These are phyloP conservation scores for Arthrobotrys sinensis DNA, from an alignment of 2,329 filamentous ascomycete genomes.

Conservation along the genomic window DNA sequence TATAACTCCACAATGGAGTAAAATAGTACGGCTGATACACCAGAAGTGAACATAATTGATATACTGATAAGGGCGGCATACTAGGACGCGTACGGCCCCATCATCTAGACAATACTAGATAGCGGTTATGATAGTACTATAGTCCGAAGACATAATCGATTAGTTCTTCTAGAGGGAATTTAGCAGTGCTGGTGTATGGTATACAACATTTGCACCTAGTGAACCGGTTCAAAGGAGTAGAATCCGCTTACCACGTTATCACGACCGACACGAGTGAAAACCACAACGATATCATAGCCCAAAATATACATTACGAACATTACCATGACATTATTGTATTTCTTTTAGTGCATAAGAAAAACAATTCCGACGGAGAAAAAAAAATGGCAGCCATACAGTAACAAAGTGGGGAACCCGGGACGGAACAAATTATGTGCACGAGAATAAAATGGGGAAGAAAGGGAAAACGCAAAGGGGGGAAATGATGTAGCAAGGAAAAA, in stretches of 20 bases:
- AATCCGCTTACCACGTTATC: not conserved
- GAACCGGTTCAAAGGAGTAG: not conserved
- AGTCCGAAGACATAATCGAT: too few relatives aligned
- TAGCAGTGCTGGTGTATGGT: too few relatives aligned
- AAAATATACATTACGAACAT: conserved; percentile 22
- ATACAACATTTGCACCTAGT: not conserved
- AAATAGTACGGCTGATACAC: too few relatives aligned
- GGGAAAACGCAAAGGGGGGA: conserved; percentile 12
- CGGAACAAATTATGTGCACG: conserved; percentile 54
- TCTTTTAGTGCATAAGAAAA: conserved; percentile 32
- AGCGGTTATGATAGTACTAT: too few relatives aligned
- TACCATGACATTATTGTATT: conserved; percentile 40
- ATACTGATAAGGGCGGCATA: not conserved
- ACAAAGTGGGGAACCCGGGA: conserved; percentile 23
- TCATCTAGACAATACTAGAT: too few relatives aligned
- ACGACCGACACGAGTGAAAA: not conserved
- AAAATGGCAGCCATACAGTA: conserved; percentile 6
- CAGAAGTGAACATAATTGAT: not conserved
- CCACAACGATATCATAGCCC: not conserved
- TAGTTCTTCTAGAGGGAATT: too few relatives aligned
- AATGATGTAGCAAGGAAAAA: conserved; percentile 16
- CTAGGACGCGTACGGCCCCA: too few relatives aligned
- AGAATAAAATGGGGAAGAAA: conserved; percentile 24
- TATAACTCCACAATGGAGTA: too few relatives aligned
- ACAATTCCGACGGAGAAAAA: conserved; percentile 18